phyloP scores from a whole-genome alignment of 2,329 filamentous ascomycete species.

The Fusarium proliferatum region DNA sequence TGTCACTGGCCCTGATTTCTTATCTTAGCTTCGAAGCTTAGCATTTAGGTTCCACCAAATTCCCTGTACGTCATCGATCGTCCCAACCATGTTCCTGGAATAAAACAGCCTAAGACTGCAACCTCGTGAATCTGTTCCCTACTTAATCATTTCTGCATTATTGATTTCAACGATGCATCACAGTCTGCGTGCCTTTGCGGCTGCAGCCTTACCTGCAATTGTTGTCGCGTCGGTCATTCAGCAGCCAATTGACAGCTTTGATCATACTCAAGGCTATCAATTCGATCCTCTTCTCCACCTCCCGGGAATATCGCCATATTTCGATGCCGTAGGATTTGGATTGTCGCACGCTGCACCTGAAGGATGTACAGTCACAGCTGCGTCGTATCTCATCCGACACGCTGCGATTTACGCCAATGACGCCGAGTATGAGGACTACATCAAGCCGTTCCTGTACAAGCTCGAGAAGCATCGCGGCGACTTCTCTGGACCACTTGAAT shows the following conservation, averaged over 20 bases:
- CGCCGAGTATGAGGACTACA: conserved; percentile 41
- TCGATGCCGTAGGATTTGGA: conserved; percentile 41
- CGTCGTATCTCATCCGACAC: conserved; percentile 40
- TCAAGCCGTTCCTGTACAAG: conserved; percentile 37
- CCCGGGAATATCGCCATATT: conserved; percentile 42
- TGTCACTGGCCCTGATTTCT: background rate
- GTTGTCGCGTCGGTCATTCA: conserved; percentile 19
- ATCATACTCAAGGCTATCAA: conserved; percentile 39
- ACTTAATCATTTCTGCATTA: background rate
- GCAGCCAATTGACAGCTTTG: conserved; percentile 28
- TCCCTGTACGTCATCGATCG: conserved; percentile 11
- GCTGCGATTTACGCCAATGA: conserved; percentile 42
- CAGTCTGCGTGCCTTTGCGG: conserved; percentile 2
- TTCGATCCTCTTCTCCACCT: conserved; percentile 41
- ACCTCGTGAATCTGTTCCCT: background rate
- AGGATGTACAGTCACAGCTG: conserved; percentile 36
- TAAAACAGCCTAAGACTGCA: background rate
- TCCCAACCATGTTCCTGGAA: background rate
- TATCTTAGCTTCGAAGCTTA: background rate
- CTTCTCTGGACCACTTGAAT: conserved; percentile 33
- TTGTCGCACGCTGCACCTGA: conserved; percentile 35
- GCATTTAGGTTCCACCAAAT: background rate
- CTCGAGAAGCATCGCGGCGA: conserved; percentile 35
- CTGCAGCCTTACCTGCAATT: background rate
- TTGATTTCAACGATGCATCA: conserved; percentile 6